Conservation (phyloP, 2,329 filamentous ascomycete genomes). For the Colletotrichum coccodes region DNA sequence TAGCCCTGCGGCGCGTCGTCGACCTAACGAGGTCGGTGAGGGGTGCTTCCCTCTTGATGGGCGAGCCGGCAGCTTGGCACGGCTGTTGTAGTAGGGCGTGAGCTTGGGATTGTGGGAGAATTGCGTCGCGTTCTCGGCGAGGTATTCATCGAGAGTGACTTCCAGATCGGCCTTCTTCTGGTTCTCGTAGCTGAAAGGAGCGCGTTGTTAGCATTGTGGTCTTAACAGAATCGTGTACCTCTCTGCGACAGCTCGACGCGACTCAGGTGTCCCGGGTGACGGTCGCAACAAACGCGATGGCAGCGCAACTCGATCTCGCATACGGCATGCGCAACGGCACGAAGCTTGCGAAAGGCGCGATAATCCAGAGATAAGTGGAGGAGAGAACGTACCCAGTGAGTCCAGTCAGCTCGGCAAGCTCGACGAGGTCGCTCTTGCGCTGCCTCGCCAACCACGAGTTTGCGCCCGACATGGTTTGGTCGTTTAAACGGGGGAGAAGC, state of each 20-base stretch:
- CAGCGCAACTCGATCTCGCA: neutral
- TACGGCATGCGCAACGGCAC: neutral
- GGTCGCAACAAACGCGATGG: conserved; percentile 30
- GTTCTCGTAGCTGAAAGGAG: conserved; percentile 67
- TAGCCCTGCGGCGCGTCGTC: conserved; percentile 54
- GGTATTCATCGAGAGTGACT: conserved; percentile 75
- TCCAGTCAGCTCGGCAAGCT: conserved; percentile 77
- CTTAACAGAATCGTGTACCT: conserved; percentile 36
- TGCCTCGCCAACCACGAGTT: conserved; percentile 83
- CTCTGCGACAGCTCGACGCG: conserved; percentile 28
- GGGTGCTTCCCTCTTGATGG: conserved; percentile 66
- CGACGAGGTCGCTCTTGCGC: conserved; percentile 82
- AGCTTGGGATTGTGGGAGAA: conserved; percentile 74
- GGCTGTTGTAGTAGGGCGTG: conserved; percentile 79
- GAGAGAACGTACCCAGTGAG: conserved; percentile 73
- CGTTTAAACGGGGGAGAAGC: conserved; percentile 8
- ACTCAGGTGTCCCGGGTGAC: conserved; percentile 26
- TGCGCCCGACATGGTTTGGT: conserved; percentile 64
- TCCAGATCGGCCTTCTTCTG: conserved; percentile 86
- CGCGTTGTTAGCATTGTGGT: conserved; percentile 11
- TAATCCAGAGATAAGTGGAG: neutral
- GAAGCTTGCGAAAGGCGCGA: neutral
- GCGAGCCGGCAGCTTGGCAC: conserved; percentile 69
- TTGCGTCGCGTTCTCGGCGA: conserved; percentile 74
- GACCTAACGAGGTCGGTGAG: conserved; percentile 54